Base-by-base conservation (phyloP, 2,329 filamentous ascomycete genomes). In the Neonectria sp. region DNA sequence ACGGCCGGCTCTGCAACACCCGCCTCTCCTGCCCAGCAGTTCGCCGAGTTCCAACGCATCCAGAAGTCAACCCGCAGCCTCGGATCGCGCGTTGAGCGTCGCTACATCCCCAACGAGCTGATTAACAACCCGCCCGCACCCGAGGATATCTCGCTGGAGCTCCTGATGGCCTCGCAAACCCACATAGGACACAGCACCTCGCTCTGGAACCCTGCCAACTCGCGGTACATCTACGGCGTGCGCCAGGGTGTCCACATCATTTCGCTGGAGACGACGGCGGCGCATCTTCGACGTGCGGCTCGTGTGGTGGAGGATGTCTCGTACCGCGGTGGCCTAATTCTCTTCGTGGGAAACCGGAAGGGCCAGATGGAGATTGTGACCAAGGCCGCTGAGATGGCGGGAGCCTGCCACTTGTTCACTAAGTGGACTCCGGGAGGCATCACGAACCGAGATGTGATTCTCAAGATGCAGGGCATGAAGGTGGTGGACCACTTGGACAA, bases 181-280 rank as follows among this genome's bases (percentile, higher is more conserved):
- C 95, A 97, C 82, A 90, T 98, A 81, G 96, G 96, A 70, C 96
- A 99, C 83, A 89, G 93, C 76, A 95, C 93, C 0, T 93, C 93
- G 68, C 88, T 95, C 56, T 99, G 96, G 96, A 97, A 99, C 82
- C 95, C 96, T 12, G 91, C 90, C 59, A 99, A 98, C 84, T 92
- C 95, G 71, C 90, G 93, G 73, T 98, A 98, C 83, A 98, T 99
- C 79, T 95, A 93, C 79, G 96, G 96, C 75, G 89, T 97, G 68
- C 89, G 96, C 51, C 89, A 96, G 73, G 94, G 93, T 17, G 91
- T 97, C 68, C 95, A 98, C 83, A 95, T 99, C 79, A 97, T 99
- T 80, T 93, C 92, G 11, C 90, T 98, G 4, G 96, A 99, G 79
- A 88, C 90, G 67, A 98, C 93, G 35, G 94, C 95, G 15, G 92